These are phyloP conservation scores for Geotrichum carabidarum DNA, from an alignment of 1,139 yeast species.

Conservation along the genomic window DNA sequence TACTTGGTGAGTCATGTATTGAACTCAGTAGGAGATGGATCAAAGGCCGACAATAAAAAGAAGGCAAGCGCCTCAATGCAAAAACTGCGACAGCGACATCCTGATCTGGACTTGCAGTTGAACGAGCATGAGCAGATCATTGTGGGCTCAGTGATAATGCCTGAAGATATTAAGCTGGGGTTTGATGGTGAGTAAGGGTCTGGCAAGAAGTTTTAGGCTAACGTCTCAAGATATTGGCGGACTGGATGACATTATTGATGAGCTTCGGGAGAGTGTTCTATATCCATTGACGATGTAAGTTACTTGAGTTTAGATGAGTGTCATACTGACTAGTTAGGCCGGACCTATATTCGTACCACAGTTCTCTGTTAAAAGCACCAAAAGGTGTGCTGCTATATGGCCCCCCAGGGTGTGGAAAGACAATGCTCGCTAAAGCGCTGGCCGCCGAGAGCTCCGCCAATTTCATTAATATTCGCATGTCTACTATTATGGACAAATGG, in stretches of 20 bases:
- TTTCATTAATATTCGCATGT: conserved; percentile 86
- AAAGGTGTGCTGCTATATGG: conserved; percentile 91
- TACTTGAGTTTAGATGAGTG: conserved; percentile 17
- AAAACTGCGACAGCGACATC: conserved; percentile 53
- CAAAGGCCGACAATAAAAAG: conserved; percentile 52
- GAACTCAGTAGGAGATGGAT: conserved; percentile 20
- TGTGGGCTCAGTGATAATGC: conserved; percentile 71
- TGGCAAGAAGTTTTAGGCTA: background rate
- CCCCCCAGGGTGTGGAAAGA: conserved; percentile 97
- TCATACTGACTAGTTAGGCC: conserved; percentile 38
- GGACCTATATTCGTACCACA: conserved; percentile 55
- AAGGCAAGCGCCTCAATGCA: conserved; percentile 61
- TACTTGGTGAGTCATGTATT: conserved; percentile 56
- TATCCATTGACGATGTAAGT: conserved; percentile 70
- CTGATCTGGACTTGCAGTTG: conserved; percentile 54
- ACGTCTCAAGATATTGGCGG: conserved; percentile 70
- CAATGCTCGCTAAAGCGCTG: conserved; percentile 92
- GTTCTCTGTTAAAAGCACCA: conserved; percentile 74
- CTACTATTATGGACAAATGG: conserved; percentile 95
- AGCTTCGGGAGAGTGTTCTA: conserved; percentile 78
- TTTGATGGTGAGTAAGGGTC: conserved; percentile 49
- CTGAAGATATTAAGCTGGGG: conserved; percentile 69
- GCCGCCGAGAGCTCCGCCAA: conserved; percentile 91
- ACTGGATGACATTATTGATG: conserved; percentile 70
- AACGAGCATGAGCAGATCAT: conserved; percentile 74